phyloP scores from a whole-genome alignment of 148 eudicot species.

The Vaccinium vitisidaea region DNA sequence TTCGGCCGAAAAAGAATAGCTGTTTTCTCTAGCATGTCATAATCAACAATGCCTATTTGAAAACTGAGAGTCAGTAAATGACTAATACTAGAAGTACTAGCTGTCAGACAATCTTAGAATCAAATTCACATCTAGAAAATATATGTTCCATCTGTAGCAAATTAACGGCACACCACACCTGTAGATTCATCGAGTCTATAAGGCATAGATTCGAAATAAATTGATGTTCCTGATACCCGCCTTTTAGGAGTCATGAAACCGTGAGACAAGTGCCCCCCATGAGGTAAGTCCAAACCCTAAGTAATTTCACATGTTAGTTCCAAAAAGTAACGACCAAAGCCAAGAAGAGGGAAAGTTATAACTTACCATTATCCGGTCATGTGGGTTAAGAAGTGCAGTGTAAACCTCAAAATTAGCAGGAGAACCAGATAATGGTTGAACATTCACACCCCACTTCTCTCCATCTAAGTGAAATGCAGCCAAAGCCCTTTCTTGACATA shows the following conservation, averaged over 20 bases:
- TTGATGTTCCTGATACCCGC: conserved; percentile 87
- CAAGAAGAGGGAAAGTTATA: neutral
- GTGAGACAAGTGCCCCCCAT: conserved; percentile 91
- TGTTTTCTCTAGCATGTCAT: conserved; percentile 92
- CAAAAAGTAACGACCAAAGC: conserved; percentile 1
- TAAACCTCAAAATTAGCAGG: conserved; percentile 96
- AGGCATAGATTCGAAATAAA: conserved; percentile 95
- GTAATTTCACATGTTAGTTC: conserved; percentile 3
- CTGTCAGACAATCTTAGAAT: neutral
- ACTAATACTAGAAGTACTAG: too few relatives aligned
- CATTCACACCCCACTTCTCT: conserved; percentile 90
- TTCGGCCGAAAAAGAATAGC: conserved; percentile 82
- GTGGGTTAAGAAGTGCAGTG: conserved; percentile 84
- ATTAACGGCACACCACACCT: conserved; percentile 30
- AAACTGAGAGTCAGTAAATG: neutral
- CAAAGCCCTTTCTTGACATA: conserved; percentile 82
- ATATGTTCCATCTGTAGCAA: neutral
- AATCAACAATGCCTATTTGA: conserved; percentile 70
- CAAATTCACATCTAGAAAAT: neutral
- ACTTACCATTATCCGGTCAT: conserved; percentile 89
- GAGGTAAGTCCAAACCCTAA: conserved; percentile 89
- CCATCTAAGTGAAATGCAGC: conserved; percentile 76
- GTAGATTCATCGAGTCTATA: conserved; percentile 84
- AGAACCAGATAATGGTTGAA: conserved; percentile 90
- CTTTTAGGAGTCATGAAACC: conserved; percentile 92